These are phyloP conservation scores for Brachypodium distachyon DNA, from an alignment of 202 grass and related monocot species.

Conservation along the genomic window DNA sequence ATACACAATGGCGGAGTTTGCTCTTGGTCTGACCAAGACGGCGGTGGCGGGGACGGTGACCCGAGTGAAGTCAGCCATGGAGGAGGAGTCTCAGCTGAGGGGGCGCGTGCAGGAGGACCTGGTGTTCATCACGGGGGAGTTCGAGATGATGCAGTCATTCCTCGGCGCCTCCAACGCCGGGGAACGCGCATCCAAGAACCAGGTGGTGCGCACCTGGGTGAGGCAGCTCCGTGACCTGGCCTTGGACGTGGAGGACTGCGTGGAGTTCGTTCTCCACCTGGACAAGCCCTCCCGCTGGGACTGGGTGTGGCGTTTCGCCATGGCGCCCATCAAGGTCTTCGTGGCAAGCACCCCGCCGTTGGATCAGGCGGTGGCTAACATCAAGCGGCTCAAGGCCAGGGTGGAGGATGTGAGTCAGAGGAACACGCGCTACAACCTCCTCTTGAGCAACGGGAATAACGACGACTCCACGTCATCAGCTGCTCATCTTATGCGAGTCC, in stretches of 20 bases:
- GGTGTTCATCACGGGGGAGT: background rate
- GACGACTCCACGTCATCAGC: background rate
- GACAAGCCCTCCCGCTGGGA: background rate
- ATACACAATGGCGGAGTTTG: too few species aligned
- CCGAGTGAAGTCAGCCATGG: too few species aligned
- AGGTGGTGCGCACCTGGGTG: background rate
- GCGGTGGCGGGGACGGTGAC: too few species aligned
- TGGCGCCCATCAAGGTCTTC: background rate
- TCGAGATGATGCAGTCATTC: constrained; percentile 1
- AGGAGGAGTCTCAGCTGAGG: too few species aligned
- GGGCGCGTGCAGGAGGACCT: too few species aligned
- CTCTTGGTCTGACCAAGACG: too few species aligned
- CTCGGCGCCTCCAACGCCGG: accelerated
- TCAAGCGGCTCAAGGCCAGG: background rate
- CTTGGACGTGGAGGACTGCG: background rate
- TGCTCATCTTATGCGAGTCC: too few species aligned
- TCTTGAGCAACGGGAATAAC: background rate
- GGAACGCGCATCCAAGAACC: background rate
- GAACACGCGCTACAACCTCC: background rate
- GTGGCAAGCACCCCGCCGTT: too few species aligned
- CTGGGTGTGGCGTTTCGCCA: background rate
- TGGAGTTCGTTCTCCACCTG: background rate
- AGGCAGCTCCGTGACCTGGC: background rate
- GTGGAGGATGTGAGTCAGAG: background rate
- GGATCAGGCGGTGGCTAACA: background rate